Conservation (phyloP, 768 basidiomycete genomes). For the Suillus lakei region DNA sequence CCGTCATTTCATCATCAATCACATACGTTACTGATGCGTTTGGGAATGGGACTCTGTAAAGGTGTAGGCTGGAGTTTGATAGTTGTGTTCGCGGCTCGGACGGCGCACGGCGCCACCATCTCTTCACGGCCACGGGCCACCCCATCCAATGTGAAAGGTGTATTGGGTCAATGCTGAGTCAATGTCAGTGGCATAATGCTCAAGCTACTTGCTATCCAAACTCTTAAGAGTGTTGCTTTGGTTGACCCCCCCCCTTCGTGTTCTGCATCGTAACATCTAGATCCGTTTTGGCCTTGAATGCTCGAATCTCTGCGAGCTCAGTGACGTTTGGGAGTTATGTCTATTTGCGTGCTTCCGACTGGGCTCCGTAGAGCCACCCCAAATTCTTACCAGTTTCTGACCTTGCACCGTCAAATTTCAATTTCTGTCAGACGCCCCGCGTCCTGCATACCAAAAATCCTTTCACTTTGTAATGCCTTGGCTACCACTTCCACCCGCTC, state of each 20-base stretch:
- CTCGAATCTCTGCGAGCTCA: not conserved
- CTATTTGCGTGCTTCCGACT: not conserved
- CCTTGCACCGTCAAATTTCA: not conserved
- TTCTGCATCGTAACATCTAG: not conserved
- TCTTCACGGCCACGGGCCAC: not conserved
- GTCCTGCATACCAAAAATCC: not conserved
- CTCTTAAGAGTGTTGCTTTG: not conserved
- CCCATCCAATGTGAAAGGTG: not conserved
- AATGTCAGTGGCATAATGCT: not conserved
- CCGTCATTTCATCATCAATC: conserved; percentile 42
- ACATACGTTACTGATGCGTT: conserved; percentile 38
- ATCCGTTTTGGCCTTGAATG: not conserved
- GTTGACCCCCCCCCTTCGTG: not conserved
- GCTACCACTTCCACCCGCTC: not conserved
- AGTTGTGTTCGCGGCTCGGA: conserved; percentile 24
- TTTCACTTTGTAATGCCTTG: not conserved
- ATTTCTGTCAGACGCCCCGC: not conserved
- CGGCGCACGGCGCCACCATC: not conserved
- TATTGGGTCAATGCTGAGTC: too few relatives aligned
- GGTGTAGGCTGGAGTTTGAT: conserved; percentile 38
- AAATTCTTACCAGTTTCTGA: not conserved
- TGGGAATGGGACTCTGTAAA: conserved; percentile 43
- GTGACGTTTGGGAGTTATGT: not conserved
- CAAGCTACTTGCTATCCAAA: not conserved
- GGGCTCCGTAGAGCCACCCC: not conserved